Evolutionary conservation across 75 land plant genomes (phyloP), one percentile per base, ranked within the genome.

Genomic region (Selaginella moellendorffii): DNA sequence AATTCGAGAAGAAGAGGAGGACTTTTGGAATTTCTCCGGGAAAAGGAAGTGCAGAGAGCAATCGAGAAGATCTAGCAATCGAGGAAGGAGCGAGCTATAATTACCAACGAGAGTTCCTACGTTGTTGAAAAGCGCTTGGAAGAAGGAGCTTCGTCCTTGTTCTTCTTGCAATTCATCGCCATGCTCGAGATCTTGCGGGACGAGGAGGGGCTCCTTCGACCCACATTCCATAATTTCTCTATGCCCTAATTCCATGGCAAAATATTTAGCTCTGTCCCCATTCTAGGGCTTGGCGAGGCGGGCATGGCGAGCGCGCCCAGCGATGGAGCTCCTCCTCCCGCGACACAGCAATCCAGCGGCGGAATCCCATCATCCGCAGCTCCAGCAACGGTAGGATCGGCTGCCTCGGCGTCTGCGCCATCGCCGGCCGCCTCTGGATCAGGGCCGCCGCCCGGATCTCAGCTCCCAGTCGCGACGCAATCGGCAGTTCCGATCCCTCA

Each of bases 341-440:
- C n/a, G n/a, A n/a, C n/a, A n/a, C n/a, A n/a, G n/a, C n/a, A n/a
- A n/a, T n/a, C n/a, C n/a, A n/a, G n/a, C n/a, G n/a, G n/a, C n/a
- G n/a, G n/a, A n/a, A n/a, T n/a, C n/a, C n/a, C 51, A 46, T 10
- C 51, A 31, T 21, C 66, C n/a, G 21, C 72, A 59, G 24, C 68
- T 52, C 21, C 74, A 68, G 24, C 70, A 60, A 28, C 82, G 76
- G 29, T 74, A 72, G 46, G 76, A 75, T 2, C 80, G 77, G 24
- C 80, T 69, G 18, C 67, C 52, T 0, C 72, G 27, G 26, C 51
- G 24, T 22, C 69, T 54, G 69, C 28, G 9, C 26, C 19, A 30
- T n/a, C 71, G 1, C 19, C 24, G 51, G 19, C 51, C 17, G 19
- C 2, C 65, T 30, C 63, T 26, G 28, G 8, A 8, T n/a, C 63